Conservation (phyloP, 2,329 filamentous ascomycete species). For the Xylogone sp. region DNA sequence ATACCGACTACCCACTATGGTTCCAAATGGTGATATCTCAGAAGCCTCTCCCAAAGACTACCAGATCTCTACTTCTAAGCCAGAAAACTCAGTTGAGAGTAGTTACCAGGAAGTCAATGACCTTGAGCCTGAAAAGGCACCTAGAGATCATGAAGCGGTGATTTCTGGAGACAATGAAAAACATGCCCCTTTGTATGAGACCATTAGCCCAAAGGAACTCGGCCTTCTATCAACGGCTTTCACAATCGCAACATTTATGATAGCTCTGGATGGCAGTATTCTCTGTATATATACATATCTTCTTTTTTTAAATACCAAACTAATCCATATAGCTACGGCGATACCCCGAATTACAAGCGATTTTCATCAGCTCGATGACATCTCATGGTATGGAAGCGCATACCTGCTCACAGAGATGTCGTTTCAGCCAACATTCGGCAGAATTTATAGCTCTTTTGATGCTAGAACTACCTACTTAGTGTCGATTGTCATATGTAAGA, state of each 20-base stretch:
- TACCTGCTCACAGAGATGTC: conserved; percentile 29
- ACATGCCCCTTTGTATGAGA: background rate
- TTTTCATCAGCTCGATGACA: conserved; percentile 30
- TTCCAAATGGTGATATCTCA: too few species aligned
- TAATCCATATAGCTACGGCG: conserved; percentile 21
- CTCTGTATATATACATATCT: background rate
- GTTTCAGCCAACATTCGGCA: conserved; percentile 18
- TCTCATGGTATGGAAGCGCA: conserved; percentile 31
- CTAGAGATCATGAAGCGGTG: background rate
- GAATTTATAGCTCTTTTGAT: conserved; percentile 18
- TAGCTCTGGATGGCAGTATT: background rate
- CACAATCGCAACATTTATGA: background rate
- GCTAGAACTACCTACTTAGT: conserved; percentile 15
- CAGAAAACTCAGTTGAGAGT: too few species aligned
- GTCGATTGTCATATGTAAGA: conserved; percentile 10
- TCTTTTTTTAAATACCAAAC: background rate
- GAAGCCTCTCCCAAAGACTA: too few species aligned
- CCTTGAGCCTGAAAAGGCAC: background rate
- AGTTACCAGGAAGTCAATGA: background rate
- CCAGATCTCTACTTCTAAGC: too few species aligned
- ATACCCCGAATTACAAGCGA: conserved; percentile 33
- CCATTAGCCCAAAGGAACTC: background rate
- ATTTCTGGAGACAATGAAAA: background rate
- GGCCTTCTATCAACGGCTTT: background rate
- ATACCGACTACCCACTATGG: too few species aligned